These are phyloP conservation scores for Taphrina communis DNA, from an alignment of 1,139 yeast genomes.

Conservation along the genomic window DNA sequence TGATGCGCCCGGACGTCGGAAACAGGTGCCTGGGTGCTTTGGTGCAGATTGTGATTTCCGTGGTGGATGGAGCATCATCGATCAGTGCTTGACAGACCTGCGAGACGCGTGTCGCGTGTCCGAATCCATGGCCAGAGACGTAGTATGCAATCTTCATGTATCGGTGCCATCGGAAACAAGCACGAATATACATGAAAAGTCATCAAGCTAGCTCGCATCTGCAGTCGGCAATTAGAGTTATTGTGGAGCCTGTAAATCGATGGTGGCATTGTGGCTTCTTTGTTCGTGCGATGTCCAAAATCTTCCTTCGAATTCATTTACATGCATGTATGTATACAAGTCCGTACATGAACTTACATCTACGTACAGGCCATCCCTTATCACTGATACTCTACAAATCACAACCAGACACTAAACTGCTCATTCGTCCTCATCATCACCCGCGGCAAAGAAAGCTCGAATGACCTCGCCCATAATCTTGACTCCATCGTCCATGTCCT, in stretches of 20 bases:
- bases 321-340: too few species aligned
- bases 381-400: background rate
- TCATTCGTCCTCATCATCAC: background rate
- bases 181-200: too few species aligned
- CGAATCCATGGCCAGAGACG: slow-evolving; percentile 37
- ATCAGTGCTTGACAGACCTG: slow-evolving; percentile 22
- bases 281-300: background rate
- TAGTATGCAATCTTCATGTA: slow-evolving; percentile 11
- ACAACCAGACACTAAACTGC: background rate
- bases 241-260: background rate
- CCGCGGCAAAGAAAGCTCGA: slow-evolving; percentile 39
- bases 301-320: background rate
- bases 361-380: background rate
- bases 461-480: slow-evolving; percentile 49
- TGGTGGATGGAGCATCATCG: background rate
- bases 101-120: slow-evolving; percentile 37
- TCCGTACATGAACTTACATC: background rate
- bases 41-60: slow-evolving; percentile 15
- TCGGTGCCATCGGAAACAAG: too few species aligned
- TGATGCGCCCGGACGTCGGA: slow-evolving; percentile 16
- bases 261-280: slow-evolving; percentile 11
- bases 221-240: background rate
- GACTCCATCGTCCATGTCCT: slow-evolving; percentile 47
- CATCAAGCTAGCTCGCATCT: too few species aligned
- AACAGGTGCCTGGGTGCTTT: slow-evolving; percentile 29